Conservation (phyloP, 352 stramenopile species). For the Hyphochytrium catenoides region DNA sequence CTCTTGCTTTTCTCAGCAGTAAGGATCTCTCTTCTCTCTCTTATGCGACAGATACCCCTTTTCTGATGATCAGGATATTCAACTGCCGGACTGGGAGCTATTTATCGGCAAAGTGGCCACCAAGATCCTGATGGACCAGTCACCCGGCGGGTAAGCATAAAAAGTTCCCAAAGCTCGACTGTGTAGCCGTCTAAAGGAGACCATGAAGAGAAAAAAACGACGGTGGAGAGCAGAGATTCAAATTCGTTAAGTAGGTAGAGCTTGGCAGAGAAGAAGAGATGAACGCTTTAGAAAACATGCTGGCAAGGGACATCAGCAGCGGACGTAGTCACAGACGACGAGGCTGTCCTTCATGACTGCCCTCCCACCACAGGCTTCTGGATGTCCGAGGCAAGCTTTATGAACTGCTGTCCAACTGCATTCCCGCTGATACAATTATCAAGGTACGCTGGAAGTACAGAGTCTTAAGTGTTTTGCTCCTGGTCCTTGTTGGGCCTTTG, state of each 20-base stretch:
- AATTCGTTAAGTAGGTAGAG: too few species aligned
- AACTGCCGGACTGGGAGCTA: slow-evolving; percentile 84
- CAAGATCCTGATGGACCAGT: slow-evolving; percentile 85
- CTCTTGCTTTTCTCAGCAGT: neutral
- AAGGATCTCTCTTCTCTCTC: neutral
- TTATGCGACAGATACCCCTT: slow-evolving; percentile 42
- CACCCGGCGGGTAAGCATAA: slow-evolving; percentile 44
- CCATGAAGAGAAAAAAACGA: too few species aligned
- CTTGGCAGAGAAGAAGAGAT: too few species aligned
- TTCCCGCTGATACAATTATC: slow-evolving; percentile 90
- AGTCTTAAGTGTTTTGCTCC: too few species aligned
- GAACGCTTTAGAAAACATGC: too few species aligned
- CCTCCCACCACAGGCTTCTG: slow-evolving; percentile 59
- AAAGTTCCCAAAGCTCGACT: slow-evolving; percentile 3
- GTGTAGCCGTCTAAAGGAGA: slow-evolving; percentile 1
- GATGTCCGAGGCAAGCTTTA: slow-evolving; percentile 89
- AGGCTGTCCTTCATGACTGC: too few species aligned
- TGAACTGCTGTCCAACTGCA: slow-evolving; percentile 94
- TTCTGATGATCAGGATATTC: slow-evolving; percentile 39
- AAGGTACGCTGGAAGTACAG: slow-evolving; percentile 34
- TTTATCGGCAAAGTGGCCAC: slow-evolving; percentile 83
- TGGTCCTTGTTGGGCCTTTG: too few species aligned
- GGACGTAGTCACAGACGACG: too few species aligned
- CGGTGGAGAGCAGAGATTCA: too few species aligned
- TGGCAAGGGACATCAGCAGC: too few species aligned